These are phyloP conservation scores for Diaporthe aspalathi DNA, from an alignment of 2,329 filamentous ascomycete species.

Conservation along the genomic window DNA sequence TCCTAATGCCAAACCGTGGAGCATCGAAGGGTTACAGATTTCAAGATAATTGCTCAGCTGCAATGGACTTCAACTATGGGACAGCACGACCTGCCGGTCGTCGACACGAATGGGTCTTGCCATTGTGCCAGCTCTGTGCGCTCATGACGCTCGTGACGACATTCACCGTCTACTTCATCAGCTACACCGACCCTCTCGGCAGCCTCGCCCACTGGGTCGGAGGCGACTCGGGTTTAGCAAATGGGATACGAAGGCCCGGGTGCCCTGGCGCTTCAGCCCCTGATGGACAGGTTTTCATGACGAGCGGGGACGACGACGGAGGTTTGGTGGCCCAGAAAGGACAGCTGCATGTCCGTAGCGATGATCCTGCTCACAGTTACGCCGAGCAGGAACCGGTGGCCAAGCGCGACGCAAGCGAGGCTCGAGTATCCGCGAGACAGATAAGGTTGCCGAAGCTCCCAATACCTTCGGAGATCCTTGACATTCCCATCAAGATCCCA, in stretches of 20 bases:
- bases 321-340: neutral
- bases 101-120: neutral
- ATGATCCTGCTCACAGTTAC: neutral
- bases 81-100: neutral
- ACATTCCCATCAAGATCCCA: neutral
- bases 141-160: neutral
- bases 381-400: neutral
- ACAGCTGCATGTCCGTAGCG: neutral
- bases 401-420: neutral
- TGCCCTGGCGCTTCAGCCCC: neutral
- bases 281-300: neutral
- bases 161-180: neutral
- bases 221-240: neutral
- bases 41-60: too few species aligned
- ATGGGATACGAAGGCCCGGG: neutral
- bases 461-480: neutral
- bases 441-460: slow-evolving; percentile 14
- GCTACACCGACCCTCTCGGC: neutral
- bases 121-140: neutral
- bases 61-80: neutral
- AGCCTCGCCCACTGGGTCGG: too few species aligned
- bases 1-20: neutral
- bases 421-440: neutral
- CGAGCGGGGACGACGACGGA: neutral
- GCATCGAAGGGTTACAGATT: neutral